phyloP scores from a whole-genome alignment of 495 filamentous ascomycete genomes.

The Oidiodendron maius region DNA sequence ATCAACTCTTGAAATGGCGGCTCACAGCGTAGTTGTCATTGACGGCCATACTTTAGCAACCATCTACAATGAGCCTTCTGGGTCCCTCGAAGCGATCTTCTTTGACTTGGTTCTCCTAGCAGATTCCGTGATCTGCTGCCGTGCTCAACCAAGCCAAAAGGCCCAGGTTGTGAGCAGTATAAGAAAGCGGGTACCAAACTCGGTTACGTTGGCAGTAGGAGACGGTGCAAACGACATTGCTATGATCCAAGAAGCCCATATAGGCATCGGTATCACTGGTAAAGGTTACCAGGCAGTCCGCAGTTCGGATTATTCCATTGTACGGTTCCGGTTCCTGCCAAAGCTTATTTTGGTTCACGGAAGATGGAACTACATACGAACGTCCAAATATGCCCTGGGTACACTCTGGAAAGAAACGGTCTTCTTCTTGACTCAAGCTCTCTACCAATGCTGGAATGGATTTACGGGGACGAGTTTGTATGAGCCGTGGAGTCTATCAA shows the following conservation, averaged over 20 bases:
- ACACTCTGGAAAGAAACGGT: conserved; percentile 84
- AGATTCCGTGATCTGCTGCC: conserved; percentile 90
- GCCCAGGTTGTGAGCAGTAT: conserved; percentile 77
- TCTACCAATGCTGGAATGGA: conserved; percentile 79
- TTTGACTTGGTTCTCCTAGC: conserved; percentile 72
- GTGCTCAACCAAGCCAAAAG: conserved; percentile 85
- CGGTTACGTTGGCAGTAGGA: conserved; percentile 88
- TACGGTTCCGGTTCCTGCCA: conserved; percentile 84
- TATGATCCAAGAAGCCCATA: conserved; percentile 94
- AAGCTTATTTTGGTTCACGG: conserved; percentile 86
- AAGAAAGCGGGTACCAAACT: conserved; percentile 61
- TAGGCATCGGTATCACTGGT: conserved; percentile 89
- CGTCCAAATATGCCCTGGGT: conserved; percentile 80
- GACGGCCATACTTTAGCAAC: conserved; percentile 77
- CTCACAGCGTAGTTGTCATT: conserved; percentile 81
- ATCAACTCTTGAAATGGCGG: conserved; percentile 42
- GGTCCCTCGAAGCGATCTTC: conserved; percentile 62
- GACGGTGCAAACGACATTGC: conserved; percentile 95
- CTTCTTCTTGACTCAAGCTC: conserved; percentile 84
- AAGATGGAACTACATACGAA: conserved; percentile 88
- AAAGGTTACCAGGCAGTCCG: conserved; percentile 88
- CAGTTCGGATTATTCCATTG: conserved; percentile 87
- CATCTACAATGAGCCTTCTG: conserved; percentile 56
- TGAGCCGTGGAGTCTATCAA: conserved; percentile 79
- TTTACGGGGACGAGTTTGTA: conserved; percentile 90